A percentile compares a stretch with the other conserved stretches of the same genome.
phyloP scores from a whole-genome alignment of 73 alveolate species.

The Paramecium pentaurelia region DNA sequence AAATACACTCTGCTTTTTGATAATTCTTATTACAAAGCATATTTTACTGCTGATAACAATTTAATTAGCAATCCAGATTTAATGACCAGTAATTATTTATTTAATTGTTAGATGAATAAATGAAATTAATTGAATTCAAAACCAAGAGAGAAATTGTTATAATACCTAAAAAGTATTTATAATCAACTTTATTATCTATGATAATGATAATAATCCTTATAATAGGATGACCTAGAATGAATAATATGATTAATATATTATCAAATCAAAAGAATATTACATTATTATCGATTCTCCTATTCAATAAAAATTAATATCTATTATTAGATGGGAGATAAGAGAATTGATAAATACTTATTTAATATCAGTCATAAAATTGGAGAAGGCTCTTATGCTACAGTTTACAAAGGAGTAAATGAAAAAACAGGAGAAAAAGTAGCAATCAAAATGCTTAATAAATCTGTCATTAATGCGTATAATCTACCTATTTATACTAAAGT shows the following conservation, averaged over 20 bases:
- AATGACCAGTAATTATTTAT: conserved; percentile 6
- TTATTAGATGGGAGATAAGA: conserved; percentile 32
- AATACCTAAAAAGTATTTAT: neutral
- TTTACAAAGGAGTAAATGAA: conserved; percentile 45
- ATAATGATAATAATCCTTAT: neutral
- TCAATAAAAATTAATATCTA: neutral
- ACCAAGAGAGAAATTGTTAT: conserved; percentile 8
- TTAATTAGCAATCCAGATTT: conserved; percentile 48
- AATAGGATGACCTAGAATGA: neutral
- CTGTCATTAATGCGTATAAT: conserved; percentile 23
- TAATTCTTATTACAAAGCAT: conserved; percentile 48
- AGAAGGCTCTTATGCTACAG: conserved; percentile 58
- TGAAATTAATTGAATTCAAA: neutral
- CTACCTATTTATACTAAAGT: neutral
- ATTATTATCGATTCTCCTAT: neutral
- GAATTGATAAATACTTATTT: conserved; percentile 52
- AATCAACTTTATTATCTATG: neutral
- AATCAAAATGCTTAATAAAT: conserved; percentile 43
- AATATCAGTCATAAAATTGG: conserved; percentile 43
- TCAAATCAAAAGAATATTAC: neutral
- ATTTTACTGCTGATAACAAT: conserved; percentile 42
- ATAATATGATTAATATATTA: neutral
- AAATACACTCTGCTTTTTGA: conserved; percentile 10
- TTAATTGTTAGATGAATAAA: neutral
- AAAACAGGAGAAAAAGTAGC: conserved; percentile 60